Evolutionary conservation across 2,329 filamentous ascomycete species (phyloP).

Genomic region (Keithomyces neogunnii): DNA sequence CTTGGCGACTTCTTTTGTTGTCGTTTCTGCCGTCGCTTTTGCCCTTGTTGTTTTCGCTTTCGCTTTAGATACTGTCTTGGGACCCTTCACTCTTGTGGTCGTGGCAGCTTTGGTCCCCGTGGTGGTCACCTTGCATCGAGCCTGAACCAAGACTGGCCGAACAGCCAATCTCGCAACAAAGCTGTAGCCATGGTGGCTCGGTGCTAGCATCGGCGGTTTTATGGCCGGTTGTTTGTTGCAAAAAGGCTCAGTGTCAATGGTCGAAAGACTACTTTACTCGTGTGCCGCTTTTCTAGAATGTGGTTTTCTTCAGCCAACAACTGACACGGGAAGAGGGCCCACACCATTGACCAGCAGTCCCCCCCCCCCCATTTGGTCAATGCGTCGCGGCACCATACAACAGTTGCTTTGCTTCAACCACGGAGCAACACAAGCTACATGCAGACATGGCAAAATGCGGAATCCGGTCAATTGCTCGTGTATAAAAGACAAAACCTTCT

Average conservation of each 20-base stretch:
- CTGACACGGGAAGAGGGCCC: too few relatives aligned
- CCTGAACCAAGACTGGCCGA: slow-evolving; percentile 3
- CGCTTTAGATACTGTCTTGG: neutral
- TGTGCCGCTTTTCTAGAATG: too few relatives aligned
- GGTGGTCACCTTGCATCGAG: slow-evolving; percentile 6
- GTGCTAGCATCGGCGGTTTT: neutral
- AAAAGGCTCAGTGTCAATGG: neutral
- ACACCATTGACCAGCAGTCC: too few relatives aligned
- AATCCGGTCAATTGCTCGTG: neutral
- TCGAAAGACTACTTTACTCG: too few relatives aligned
- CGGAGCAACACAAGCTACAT: too few relatives aligned
- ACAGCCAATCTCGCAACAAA: slow-evolving; percentile 6
- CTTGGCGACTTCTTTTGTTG: neutral
- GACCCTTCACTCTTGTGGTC: neutral
- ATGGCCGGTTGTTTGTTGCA: neutral
- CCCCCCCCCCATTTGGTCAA: too few relatives aligned
- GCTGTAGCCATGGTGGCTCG: slow-evolving; percentile 2
- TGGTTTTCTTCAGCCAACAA: too few relatives aligned
- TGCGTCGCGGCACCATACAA: too few relatives aligned
- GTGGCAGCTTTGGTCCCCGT: neutral
- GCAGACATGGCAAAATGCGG: neutral
- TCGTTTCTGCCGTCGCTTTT: neutral
- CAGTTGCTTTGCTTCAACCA: too few relatives aligned
- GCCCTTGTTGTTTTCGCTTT: neutral
- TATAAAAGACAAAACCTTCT: neutral